Evolutionary conservation across 768 basidiomycete species (phyloP).

Genomic region (Xerocomellus amylosporus): DNA sequence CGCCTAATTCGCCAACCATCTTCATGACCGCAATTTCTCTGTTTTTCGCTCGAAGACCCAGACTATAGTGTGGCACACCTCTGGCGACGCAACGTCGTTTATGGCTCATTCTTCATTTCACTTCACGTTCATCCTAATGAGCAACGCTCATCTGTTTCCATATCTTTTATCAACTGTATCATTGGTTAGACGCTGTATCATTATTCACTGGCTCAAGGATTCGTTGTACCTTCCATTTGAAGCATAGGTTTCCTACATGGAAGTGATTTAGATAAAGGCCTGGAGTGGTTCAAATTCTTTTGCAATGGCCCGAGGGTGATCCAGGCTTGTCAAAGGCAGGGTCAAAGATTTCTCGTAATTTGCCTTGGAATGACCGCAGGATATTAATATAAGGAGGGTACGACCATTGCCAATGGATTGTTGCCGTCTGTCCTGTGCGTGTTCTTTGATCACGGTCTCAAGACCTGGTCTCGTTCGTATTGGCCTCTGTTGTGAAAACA

Average conservation of each 20-base stretch:
- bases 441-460: too few species aligned
- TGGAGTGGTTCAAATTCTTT: not conserved
- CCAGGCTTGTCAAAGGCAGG: too few species aligned
- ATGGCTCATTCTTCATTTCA: not conserved
- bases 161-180: conserved; percentile 4
- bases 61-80: not conserved
- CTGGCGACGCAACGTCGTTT: conserved; percentile 7
- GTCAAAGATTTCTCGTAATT: not conserved
- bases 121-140: conserved; percentile 5
- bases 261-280: not conserved
- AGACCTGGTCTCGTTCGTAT: too few species aligned
- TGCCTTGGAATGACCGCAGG: too few species aligned
- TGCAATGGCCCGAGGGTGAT: not conserved
- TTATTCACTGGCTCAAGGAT: conserved; percentile 4
- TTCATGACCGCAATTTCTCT: not conserved
- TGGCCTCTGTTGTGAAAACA: not conserved
- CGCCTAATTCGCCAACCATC: not conserved
- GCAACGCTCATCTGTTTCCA: not conserved
- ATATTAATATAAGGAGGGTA: too few species aligned
- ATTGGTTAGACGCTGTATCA: conserved; percentile 28
- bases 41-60: not conserved
- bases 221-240: not conserved
- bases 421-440: too few species aligned
- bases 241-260: not conserved
- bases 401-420: too few species aligned